Evolutionary conservation across 352 stramenopile genomes (phyloP), one percentile per base, ranked within the genome.

Genomic region (Blastocystis sp.): DNA sequence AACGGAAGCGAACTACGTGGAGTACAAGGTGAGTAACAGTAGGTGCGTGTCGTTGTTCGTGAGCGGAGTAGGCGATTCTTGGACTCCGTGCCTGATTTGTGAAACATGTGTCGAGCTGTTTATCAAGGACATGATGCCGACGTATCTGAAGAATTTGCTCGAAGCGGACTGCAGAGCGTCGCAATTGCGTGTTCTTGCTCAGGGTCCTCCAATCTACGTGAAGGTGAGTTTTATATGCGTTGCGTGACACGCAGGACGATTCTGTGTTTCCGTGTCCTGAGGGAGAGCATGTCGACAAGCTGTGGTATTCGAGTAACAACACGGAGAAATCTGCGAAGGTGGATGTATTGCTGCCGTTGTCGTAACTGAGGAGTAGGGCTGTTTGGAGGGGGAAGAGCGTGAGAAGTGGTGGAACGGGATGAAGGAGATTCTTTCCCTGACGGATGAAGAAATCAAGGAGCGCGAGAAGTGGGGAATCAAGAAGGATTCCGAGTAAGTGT

Each of bases 381-480:
- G 74, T 41, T 69, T 85, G 31, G 74, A 85, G 45, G 74, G 74
- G 66, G 74, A 85, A 50, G 51, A 66, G 51, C 74, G 74, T 1
- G 74, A 85, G 19, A 85, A 85, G 74, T 85, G 74, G 74, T 85
- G 74, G 74, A 85, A 85, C 33, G 74, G 70, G 35, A 85, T 85
- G 74, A 85, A 85, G 55, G 74, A 85, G 51, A 85, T 85, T 29
- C 31, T 85, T 29, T 60, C 55, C 1, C 41, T 85, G n/a, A 85
- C 74, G 45, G 74, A 85, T 26, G 26, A 85, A 50, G 74, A 85
- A 31, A 61, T 85, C 6, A 85, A 85, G 60, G 74, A 85, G 31
- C 33, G 29, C 10, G 74, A 85, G 41, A 69, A 67, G 51, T 69
- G 50, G 74, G 13, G 63, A 9, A 24, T 74, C 24, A 26, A 33